Base-by-base conservation (phyloP, 352 stramenopile genomes). In the Phytophthora capsici region DNA sequence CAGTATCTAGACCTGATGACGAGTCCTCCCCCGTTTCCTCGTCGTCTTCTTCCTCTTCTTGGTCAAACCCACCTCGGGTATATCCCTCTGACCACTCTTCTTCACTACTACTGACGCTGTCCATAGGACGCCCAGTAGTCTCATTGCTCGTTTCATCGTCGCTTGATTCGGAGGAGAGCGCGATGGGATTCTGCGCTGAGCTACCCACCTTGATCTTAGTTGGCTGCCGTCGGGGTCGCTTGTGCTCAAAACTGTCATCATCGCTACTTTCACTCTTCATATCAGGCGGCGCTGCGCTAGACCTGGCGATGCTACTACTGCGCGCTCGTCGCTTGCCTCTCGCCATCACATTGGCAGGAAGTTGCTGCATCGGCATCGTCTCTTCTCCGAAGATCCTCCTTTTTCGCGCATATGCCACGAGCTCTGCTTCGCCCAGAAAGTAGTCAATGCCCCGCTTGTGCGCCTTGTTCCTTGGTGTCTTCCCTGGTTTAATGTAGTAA, bases 401-500 rank as follows among this genome's bases (percentile, higher is more conserved):
- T 16, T 53, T 57, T 37, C 69, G 59, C 12, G 55, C 74, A 40
- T 78, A 75, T 4, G 41, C 43, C 23, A 82, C 71, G 22, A 82
- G 69, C 60, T 66, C 71, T 19, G 59, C 66, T 57, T 82, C 74
- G 36, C 74, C 71, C 51, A 79, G 64, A 43, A 82, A 77, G 19
- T 69, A 82, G 53, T 82, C 74, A 6, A 59, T 68, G 25, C 68
- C 67, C 17, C 65, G 48, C n/a, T 66, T 64, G 54, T 73, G 67
- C 13, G 47, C 1, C 23, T 40, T 47, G 49, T 51, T 62, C 8
- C 34, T 34, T 14, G 63, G 48, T 41, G 46, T 72, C 54, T 77
- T 78, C 41, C 60, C 60, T 6, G 74, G 74, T 43, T 78, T 75
- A 45, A 82, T 63, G 55, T 82, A 82, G 63, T 57, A 82, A 61